Conservation (phyloP, 2,329 filamentous ascomycete genomes). For the Stagonosporopsis cucurbitacearum region DNA sequence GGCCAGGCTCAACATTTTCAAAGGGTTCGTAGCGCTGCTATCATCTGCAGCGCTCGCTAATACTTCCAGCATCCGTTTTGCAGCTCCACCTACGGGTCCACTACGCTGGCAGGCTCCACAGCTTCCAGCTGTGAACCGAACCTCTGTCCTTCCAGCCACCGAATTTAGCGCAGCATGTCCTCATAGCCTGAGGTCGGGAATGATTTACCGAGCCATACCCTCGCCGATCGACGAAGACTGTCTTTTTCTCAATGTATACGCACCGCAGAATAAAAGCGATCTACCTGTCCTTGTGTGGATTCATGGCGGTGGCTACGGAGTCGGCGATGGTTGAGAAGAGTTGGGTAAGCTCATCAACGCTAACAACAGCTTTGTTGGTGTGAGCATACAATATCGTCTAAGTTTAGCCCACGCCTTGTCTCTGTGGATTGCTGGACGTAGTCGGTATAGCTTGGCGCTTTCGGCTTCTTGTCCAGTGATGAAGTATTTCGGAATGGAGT, state of each 20-base stretch:
- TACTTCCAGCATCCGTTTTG: conserved; percentile 28
- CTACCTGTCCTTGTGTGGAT: conserved; percentile 44
- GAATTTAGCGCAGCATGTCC: conserved; percentile 13
- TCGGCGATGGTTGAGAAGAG: conserved; percentile 48
- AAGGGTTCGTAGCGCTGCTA: conserved; percentile 21
- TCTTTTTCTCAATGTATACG: conserved; percentile 47
- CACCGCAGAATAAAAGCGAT: conserved; percentile 29
- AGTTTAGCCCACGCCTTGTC: neutral
- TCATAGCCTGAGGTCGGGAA: neutral
- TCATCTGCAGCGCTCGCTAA: neutral
- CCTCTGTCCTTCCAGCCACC: conserved; percentile 4
- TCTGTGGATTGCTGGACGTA: neutral
- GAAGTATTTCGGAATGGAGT: conserved; percentile 37
- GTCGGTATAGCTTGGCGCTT: conserved; percentile 47
- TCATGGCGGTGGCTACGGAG: conserved; percentile 45
- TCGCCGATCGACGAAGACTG: conserved; percentile 40
- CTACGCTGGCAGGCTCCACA: conserved; percentile 29
- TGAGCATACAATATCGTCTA: conserved; percentile 60
- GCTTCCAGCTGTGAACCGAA: conserved; percentile 18
- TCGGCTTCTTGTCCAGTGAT: conserved; percentile 52
- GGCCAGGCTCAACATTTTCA: conserved; percentile 28
- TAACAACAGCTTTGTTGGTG: conserved; percentile 57
- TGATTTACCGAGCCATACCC: neutral
- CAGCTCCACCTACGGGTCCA: conserved; percentile 25
- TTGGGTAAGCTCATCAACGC: conserved; percentile 52